A percentile compares a stretch with the other conserved stretches of the same genome.
phyloP scores from a whole-genome alignment of 176 grass and related monocot genomes.

The Eleusine indica region DNA sequence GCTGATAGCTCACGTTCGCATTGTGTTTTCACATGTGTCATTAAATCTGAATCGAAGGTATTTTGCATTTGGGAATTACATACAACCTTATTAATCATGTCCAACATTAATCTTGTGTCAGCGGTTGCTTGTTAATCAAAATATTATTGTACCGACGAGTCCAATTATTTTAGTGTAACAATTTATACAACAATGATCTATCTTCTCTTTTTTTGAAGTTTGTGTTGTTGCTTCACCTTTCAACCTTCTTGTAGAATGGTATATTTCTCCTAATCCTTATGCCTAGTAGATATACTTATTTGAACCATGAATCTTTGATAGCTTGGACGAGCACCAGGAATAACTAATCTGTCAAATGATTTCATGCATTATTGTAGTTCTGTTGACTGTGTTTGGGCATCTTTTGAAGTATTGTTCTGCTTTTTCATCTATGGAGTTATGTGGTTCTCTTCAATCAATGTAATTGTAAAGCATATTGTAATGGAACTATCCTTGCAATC shows the following conservation, averaged over 20 bases:
- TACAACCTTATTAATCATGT: conserved; percentile 14
- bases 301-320: conserved; percentile 2
- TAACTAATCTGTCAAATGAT: background rate
- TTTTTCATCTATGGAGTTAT: background rate
- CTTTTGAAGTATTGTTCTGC: background rate
- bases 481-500: background rate
- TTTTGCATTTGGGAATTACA: background rate
- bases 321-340: background rate
- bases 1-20: conserved; percentile 94
- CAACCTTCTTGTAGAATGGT: conserved; percentile 30
- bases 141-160: background rate
- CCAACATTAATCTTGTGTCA: background rate
- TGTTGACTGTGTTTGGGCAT: background rate
- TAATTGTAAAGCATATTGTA: background rate
- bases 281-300: background rate
- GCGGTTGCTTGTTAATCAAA: background rate
- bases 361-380: background rate
- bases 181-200: background rate
- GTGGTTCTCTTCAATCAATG: background rate
- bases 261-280: conserved; percentile 1
- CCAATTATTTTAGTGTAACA: background rate
- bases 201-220: conserved; percentile 5
- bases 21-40: conserved; percentile 95
- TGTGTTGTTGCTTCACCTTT: background rate
- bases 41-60: conserved; percentile 91